Evolutionary conservation across 345 rosid genomes (phyloP).

Genomic region (Limnanthes douglasii): DNA sequence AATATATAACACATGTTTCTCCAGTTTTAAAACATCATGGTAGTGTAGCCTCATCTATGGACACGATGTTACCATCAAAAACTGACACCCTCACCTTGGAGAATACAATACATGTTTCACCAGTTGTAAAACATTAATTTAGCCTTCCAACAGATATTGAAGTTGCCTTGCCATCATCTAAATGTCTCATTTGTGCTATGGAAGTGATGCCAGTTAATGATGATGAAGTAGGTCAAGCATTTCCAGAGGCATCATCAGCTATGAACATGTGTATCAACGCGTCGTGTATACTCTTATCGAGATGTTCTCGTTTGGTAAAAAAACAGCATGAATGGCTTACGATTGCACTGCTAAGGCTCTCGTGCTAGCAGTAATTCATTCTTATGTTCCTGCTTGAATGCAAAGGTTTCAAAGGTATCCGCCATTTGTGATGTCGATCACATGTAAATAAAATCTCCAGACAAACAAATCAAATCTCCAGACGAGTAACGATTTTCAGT

Average conservation of each 20-base stretch:
- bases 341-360: conserved; percentile 9
- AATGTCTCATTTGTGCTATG: conserved; percentile 62
- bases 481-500: too few relatives aligned
- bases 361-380: conserved; percentile 8
- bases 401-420: conserved; percentile 8
- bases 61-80: conserved; percentile 21
- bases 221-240: conserved; percentile 31
- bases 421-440: too few relatives aligned
- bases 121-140: conserved; percentile 22
- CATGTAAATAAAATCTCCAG: too few relatives aligned
- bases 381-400: conserved; percentile 6
- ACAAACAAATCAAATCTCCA: too few relatives aligned
- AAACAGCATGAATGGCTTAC: conserved; percentile 5
- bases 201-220: conserved; percentile 72
- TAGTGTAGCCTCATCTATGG: too few relatives aligned
- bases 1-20: too few relatives aligned
- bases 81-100: too few relatives aligned
- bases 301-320: conserved; percentile 5
- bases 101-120: too few relatives aligned
- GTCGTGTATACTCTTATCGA: conserved; percentile 1
- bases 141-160: conserved; percentile 42
- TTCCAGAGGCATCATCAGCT: conserved; percentile 19
- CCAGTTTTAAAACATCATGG: too few relatives aligned
- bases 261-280: conserved; percentile 12
- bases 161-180: conserved; percentile 68